Evolutionary conservation across 2,329 filamentous ascomycete genomes (phyloP).

Genomic region (Cercospora canescens): DNA sequence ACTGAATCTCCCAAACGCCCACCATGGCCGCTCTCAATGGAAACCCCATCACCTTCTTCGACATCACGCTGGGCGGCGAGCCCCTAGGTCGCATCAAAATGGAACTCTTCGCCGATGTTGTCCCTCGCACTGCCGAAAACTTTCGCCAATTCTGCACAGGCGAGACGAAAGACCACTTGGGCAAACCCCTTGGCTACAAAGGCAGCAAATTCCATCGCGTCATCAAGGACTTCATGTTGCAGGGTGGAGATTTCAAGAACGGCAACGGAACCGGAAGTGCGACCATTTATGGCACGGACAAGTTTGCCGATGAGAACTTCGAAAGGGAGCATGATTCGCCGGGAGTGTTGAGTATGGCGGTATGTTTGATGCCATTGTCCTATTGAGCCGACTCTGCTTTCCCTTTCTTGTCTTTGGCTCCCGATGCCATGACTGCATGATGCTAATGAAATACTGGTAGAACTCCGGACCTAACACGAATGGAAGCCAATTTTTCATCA

Average conservation of each 20-base stretch:
- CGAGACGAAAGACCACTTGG: constrained; percentile 76
- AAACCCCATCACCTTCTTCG: constrained; percentile 68
- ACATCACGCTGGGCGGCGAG: constrained; percentile 79
- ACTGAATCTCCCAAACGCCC: background rate
- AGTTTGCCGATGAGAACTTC: constrained; percentile 92
- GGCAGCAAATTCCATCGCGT: constrained; percentile 92
- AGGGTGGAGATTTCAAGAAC: constrained; percentile 93
- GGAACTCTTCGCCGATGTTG: constrained; percentile 82
- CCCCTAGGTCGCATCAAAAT: constrained; percentile 85
- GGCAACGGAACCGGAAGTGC: constrained; percentile 88
- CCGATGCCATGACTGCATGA: background rate
- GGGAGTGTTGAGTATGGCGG: constrained; percentile 89
- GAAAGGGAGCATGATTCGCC: constrained; percentile 72
- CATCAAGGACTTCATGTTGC: constrained; percentile 96
- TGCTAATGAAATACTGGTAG: constrained; percentile 43
- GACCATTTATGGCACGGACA: constrained; percentile 79
- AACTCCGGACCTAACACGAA: constrained; percentile 92
- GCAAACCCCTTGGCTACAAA: constrained; percentile 89
- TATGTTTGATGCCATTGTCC: constrained; percentile 46
- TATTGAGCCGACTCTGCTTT: background rate
- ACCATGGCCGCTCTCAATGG: constrained; percentile 7
- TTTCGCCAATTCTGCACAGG: constrained; percentile 97
- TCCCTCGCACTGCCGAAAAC: constrained; percentile 83
- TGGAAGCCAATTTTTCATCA: constrained; percentile 97
- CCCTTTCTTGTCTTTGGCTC: constrained; percentile 6